Evolutionary conservation across 805 yeast species (phyloP).

Genomic region (Ascoidea tarda): DNA sequence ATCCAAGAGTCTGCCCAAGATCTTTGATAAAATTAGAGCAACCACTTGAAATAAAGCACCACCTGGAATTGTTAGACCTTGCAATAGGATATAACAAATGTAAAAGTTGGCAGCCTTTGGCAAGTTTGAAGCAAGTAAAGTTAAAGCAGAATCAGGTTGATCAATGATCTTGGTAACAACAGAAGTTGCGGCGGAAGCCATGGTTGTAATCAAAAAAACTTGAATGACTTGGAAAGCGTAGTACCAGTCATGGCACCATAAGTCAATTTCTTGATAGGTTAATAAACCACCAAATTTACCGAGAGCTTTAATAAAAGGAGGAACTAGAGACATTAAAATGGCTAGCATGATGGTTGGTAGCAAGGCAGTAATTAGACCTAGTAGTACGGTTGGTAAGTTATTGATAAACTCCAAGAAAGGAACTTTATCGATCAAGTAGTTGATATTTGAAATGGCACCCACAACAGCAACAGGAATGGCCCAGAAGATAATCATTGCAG

Average conservation of each 20-base stretch:
- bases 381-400: slow-evolving; percentile 51
- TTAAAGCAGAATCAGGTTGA: slow-evolving; percentile 61
- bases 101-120: slow-evolving; percentile 90
- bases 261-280: slow-evolving; percentile 59
- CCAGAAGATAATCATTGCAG: slow-evolving; percentile 75
- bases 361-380: slow-evolving; percentile 80
- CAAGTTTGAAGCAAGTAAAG: slow-evolving; percentile 55
- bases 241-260: slow-evolving; percentile 78
- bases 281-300: slow-evolving; percentile 66
- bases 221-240: slow-evolving; percentile 86
- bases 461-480: slow-evolving; percentile 96
- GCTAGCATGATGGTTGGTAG: slow-evolving; percentile 76
- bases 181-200: slow-evolving; percentile 71
- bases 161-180: slow-evolving; percentile 55
- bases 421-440: slow-evolving; percentile 53
- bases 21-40: slow-evolving; percentile 53
- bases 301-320: slow-evolving; percentile 65
- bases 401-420: slow-evolving; percentile 65
- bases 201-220: slow-evolving; percentile 72
- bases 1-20: slow-evolving; percentile 61
- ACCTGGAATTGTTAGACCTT: slow-evolving; percentile 70
- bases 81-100: slow-evolving; percentile 67
- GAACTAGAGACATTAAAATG: slow-evolving; percentile 73
- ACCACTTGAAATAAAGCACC: slow-evolving; percentile 66
- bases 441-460: slow-evolving; percentile 83